These are phyloP conservation scores for Pulchroboletus neoregius DNA, from an alignment of 1,284 basidiomycete species.

Conservation along the genomic window DNA sequence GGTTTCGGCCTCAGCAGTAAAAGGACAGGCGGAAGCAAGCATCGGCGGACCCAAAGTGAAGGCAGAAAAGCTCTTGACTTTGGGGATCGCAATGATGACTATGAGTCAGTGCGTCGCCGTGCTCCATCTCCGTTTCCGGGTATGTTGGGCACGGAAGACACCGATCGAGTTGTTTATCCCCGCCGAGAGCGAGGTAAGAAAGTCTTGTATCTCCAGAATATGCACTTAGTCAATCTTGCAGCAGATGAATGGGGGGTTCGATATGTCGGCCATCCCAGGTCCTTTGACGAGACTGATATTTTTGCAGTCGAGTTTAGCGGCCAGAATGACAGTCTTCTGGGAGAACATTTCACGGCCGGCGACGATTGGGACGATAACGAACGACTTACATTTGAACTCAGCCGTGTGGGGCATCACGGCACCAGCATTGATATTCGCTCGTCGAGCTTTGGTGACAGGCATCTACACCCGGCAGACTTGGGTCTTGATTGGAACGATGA, in stretches of 20 bases:
- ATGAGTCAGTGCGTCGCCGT: conserved; percentile 15
- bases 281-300: conserved; percentile 17
- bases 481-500: conserved; percentile 3
- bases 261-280: conserved; percentile 3
- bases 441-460: conserved; percentile 2
- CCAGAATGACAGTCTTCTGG: conserved; percentile 27
- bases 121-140: conserved; percentile 25
- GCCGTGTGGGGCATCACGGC: conserved; percentile 1
- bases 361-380: conserved; percentile 29
- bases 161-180: conserved; percentile 29
- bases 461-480: conserved; percentile 13
- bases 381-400: conserved; percentile 22
- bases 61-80: conserved; percentile 31
- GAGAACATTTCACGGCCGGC: conserved; percentile 21
- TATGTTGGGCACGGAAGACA: conserved; percentile 15
- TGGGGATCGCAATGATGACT: conserved; percentile 21
- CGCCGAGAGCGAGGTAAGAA: conserved; percentile 24
- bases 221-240: conserved; percentile 14
- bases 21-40: conserved; percentile 5
- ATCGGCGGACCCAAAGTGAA: conserved; percentile 26
- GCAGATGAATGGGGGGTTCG: conserved; percentile 34
- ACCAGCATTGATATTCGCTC: neutral
- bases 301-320: conserved; percentile 28
- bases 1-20: neutral
- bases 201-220: neutral